These are phyloP conservation scores for Nissolia schottii DNA, from an alignment of 306 rosid species.

Conservation along the genomic window DNA sequence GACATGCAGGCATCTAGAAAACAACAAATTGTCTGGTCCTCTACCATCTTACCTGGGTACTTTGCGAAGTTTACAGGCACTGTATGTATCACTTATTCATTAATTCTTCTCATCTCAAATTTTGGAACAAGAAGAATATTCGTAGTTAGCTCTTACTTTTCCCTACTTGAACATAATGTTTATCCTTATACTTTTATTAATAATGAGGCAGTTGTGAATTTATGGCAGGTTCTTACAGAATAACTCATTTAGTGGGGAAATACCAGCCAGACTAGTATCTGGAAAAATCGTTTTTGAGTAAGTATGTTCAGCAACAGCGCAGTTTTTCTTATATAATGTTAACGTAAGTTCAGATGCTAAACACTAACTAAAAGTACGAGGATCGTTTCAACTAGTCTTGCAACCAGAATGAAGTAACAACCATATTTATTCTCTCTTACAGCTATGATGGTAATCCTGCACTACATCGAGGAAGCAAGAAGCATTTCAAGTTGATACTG, in stretches of 20 bases:
- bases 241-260: slow-evolving; percentile 77
- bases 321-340: background rate
- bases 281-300: slow-evolving; percentile 65
- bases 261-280: slow-evolving; percentile 63
- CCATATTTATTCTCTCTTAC: slow-evolving; percentile 21
- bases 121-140: background rate
- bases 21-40: slow-evolving; percentile 65
- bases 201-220: slow-evolving; percentile 12
- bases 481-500: slow-evolving; percentile 51
- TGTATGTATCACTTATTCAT: slow-evolving; percentile 49
- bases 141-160: background rate
- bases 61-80: slow-evolving; percentile 67
- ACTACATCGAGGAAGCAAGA: slow-evolving; percentile 41
- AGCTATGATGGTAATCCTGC: slow-evolving; percentile 58
- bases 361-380: background rate
- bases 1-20: slow-evolving; percentile 73
- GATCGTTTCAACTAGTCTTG: background rate
- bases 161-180: background rate
- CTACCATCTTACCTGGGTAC: slow-evolving; percentile 66
- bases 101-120: slow-evolving; percentile 2
- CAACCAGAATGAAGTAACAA: slow-evolving; percentile 3
- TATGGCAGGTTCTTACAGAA: slow-evolving; percentile 78
- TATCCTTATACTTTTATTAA: background rate
- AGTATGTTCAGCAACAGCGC: slow-evolving; percentile 25
- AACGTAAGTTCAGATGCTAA: background rate